A percentile compares a stretch with the other conserved stretches of the same genome.
Evolutionary conservation across 176 grass and related monocot genomes (phyloP).

Genomic region (sorghum (Sorghum bicolor)): Sorghum_bicolor_NCBIv3 NC_012870.2:76754001-76754500

Average conservation of each 20-base stretch:
- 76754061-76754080: not conserved
- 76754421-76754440: slow-evolving; percentile 46
- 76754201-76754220: not conserved
- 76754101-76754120: slow-evolving; percentile 17
- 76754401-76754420: slow-evolving; percentile 66
- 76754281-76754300: not conserved
- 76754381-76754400: slow-evolving; percentile 14
- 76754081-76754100: not conserved
- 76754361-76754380: not conserved
- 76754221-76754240: not conserved
- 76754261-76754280: not conserved
- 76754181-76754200: not conserved
- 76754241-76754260: not conserved
- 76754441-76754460: slow-evolving; percentile 42
- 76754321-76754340: slow-evolving; percentile 50
- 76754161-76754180: not conserved
- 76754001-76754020: not conserved
- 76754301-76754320: not conserved
- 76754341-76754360: slow-evolving; percentile 46
- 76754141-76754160: not conserved
- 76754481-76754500: slow-evolving; percentile 42
- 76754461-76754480: slow-evolving; percentile 78
- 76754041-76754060: not conserved
- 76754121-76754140: not conserved
- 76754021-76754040: not conserved